A percentile compares a stretch with the other conserved stretches of the same genome.
These are phyloP conservation scores for Protomyces lactucae-debilis DNA, from an alignment of 1,139 yeast genomes.

Conservation along the genomic window DNA sequence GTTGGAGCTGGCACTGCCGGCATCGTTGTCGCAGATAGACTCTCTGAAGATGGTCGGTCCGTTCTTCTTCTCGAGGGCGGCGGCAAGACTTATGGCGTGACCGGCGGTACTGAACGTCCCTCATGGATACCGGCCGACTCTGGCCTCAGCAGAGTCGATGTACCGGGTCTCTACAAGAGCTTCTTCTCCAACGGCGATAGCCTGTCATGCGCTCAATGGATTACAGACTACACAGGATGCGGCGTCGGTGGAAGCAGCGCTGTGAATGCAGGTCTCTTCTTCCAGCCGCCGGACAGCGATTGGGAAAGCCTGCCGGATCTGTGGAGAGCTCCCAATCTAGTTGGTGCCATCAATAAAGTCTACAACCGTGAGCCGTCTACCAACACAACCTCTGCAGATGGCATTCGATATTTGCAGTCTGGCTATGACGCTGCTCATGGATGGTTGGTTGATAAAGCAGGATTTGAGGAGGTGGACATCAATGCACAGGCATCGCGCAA, in stretches of 20 bases:
- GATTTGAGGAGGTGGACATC: not conserved
- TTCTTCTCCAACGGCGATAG: not conserved
- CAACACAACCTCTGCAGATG: not conserved
- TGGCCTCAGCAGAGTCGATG: not conserved
- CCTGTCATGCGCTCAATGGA: not conserved
- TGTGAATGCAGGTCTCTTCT: constrained; percentile 5
- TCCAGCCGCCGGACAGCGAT: constrained; percentile 8
- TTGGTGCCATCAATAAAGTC: not conserved
- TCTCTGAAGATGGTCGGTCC: not conserved
- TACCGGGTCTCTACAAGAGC: constrained; percentile 8
- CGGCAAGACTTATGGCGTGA: not conserved
- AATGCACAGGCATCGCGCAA: not conserved
- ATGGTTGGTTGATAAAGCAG: not conserved
- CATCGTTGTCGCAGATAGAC: constrained; percentile 7
- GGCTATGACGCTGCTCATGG: constrained; percentile 1
- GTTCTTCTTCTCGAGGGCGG: constrained; percentile 1
- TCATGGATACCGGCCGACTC: not conserved
- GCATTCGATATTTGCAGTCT: constrained; percentile 1
- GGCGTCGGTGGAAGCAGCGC: constrained; percentile 5
- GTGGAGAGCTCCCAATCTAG: not conserved
- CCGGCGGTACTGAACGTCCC: constrained; percentile 2
- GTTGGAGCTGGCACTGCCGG: constrained; percentile 14
- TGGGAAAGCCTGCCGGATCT: not conserved
- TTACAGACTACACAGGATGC: not conserved
- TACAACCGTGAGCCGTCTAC: not conserved